Evolutionary conservation across 2,329 filamentous ascomycete species (phyloP), one percentile per base, ranked within the genome.

Genomic region (Calonectria hongkongensis): DNA sequence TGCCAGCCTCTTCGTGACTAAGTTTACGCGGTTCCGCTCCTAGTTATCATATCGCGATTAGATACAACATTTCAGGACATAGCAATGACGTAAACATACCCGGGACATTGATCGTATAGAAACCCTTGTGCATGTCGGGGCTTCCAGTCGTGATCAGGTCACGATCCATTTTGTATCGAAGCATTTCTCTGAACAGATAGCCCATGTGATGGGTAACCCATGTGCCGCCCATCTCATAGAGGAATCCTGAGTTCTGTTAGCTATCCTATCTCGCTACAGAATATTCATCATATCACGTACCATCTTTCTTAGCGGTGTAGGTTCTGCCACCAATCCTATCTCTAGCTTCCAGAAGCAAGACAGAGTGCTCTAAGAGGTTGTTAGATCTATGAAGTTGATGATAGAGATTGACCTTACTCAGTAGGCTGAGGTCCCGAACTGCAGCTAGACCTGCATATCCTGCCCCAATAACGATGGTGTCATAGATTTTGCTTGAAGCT

Each of bases 211-310:
- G 84, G 15, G 83, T 82, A 2, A 87, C 80, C 84, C 84, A 87
- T 1, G 85, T 86, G 0, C 85, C 85, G 0, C 85, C 85, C 83
- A 87, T 84, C 66, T 86, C 85, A 62, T 82, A 86, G 0, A 80
- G 75, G 15, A 83, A 82, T 1, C 82, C 84, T 28, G 80, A 4
- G 4, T 6, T 0, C 9, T 25, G 18, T 60, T 65, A 30, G 63
- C 30, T 33, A 33, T 27, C 45, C 39, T 15, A 12, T 7, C 41
- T 45, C 6, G 13, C 12, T 4, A 41, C 30, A 4, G 18, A 54
- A n/a, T 9, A 28, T 15, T 12, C 16, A 8, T 13, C 15, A 64
- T 74, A 68, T 3, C 69, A 0, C 82, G 80, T 1, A 82, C 83
- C 84, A 82, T 85, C 48, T 80, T 84, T 25, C 81, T 82, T n/a